Percentiles rank a stretch among this genome's conserved stretches.
These are phyloP conservation scores for Ganoderma lingzhi DNA, from an alignment of 1,284 basidiomycete genomes.

Conservation along the genomic window DNA sequence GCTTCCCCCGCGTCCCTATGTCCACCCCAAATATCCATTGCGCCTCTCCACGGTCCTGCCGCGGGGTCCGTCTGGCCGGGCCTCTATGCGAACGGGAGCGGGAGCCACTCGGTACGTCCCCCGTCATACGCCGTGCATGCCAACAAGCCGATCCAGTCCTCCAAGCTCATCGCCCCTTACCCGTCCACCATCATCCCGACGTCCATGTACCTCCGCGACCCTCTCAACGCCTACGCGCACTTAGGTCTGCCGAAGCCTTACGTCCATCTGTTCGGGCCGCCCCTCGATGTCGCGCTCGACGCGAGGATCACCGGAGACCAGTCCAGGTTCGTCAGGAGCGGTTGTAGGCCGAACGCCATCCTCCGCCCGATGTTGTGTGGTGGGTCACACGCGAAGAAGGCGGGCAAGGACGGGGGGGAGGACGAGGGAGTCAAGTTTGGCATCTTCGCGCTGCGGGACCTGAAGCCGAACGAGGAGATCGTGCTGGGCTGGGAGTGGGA, in stretches of 20 bases:
- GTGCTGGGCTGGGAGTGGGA: conserved; percentile 73
- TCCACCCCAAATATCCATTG: conserved; percentile 41
- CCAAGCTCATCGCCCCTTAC: conserved; percentile 62
- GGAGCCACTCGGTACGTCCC: conserved; percentile 53
- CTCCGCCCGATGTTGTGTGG: conserved; percentile 79
- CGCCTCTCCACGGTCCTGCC: conserved; percentile 42
- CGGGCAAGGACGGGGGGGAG: conserved; percentile 18
- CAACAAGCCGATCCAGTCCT: conserved; percentile 55
- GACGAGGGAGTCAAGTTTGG: conserved; percentile 74
- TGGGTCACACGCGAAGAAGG: conserved; percentile 33
- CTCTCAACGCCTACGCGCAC: conserved; percentile 75
- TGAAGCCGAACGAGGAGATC: conserved; percentile 86
- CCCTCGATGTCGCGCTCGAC: conserved; percentile 86
- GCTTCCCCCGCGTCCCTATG: conserved; percentile 5
- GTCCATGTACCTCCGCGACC: conserved; percentile 68
- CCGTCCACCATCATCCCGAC: conserved; percentile 67
- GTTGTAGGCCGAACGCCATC: conserved; percentile 92
- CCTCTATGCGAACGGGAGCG: conserved; percentile 45
- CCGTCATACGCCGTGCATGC: conserved; percentile 60
- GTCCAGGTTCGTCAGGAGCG: conserved; percentile 80
- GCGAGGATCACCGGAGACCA: conserved; percentile 81
- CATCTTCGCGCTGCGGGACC: conserved; percentile 83
- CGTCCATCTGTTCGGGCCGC: conserved; percentile 85
- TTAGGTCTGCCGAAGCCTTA: conserved; percentile 79
- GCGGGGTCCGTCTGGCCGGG: conserved; percentile 47